Conservation (phyloP, 2,329 filamentous ascomycete species). For the Nemania sp. region DNA sequence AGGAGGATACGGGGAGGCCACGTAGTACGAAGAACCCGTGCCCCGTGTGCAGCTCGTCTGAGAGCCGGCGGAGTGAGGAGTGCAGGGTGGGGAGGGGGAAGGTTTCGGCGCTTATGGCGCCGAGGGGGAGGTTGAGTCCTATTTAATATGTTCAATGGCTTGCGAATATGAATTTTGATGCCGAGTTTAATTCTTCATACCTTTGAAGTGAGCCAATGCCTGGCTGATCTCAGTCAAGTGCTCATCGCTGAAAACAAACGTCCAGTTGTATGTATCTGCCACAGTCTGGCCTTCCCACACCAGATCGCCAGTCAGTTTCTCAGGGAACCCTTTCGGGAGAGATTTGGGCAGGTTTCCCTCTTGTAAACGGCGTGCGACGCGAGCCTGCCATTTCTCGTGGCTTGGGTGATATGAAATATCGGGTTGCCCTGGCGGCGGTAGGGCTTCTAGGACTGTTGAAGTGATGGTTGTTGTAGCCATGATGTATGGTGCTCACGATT, state of each 20-base stretch:
- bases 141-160: not conserved
- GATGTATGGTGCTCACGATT: not conserved
- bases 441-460: slow-evolving; percentile 31
- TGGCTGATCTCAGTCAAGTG: slow-evolving; percentile 54
- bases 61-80: slow-evolving; percentile 52
- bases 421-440: slow-evolving; percentile 46
- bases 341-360: slow-evolving; percentile 44
- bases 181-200: slow-evolving; percentile 35
- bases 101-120: slow-evolving; percentile 50
- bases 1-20: slow-evolving; percentile 56
- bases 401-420: slow-evolving; percentile 63
- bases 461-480: slow-evolving; percentile 28
- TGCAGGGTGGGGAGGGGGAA: slow-evolving; percentile 60
- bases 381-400: slow-evolving; percentile 55
- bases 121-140: slow-evolving; percentile 40
- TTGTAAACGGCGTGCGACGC: slow-evolving; percentile 49
- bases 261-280: slow-evolving; percentile 55
- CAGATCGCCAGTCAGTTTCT: slow-evolving; percentile 50
- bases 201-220: slow-evolving; percentile 48
- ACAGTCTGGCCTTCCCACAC: slow-evolving; percentile 61
- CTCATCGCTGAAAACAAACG: slow-evolving; percentile 49
- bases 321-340: slow-evolving; percentile 55
- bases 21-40: slow-evolving; percentile 65
- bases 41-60: slow-evolving; percentile 58
- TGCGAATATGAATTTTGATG: not conserved